Evolutionary conservation across 805 yeast genomes (phyloP).

Genomic region (Metschnikowia kofuensis): DNA sequence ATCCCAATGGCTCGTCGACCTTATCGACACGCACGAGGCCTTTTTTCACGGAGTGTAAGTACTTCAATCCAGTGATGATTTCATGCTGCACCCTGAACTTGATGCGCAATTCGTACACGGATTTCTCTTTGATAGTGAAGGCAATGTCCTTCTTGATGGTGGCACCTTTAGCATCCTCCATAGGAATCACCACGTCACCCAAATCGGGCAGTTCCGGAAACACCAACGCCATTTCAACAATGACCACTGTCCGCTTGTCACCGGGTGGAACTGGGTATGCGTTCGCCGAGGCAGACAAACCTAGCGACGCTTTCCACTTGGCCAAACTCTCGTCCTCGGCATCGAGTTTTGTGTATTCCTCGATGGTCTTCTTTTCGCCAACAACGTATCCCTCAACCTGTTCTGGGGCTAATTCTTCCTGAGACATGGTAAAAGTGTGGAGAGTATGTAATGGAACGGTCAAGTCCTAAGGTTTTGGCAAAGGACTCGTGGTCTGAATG

Average conservation of each 20-base stretch:
- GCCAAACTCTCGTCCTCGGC: slow-evolving; percentile 88
- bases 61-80: slow-evolving; percentile 85
- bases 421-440: slow-evolving; percentile 18
- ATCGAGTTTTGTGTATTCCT: slow-evolving; percentile 78
- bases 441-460: neutral
- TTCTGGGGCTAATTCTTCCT: slow-evolving; percentile 58
- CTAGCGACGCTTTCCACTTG: slow-evolving; percentile 89
- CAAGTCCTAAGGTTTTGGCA: too few relatives aligned
- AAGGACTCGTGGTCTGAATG: neutral
- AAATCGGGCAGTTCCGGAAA: slow-evolving; percentile 59
- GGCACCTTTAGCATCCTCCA: slow-evolving; percentile 57
- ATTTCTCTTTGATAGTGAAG: slow-evolving; percentile 74
- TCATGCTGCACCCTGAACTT: slow-evolving; percentile 86
- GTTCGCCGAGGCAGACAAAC: slow-evolving; percentile 55
- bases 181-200: slow-evolving; percentile 62
- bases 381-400: slow-evolving; percentile 61
- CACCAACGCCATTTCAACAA: slow-evolving; percentile 68
- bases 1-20: slow-evolving; percentile 83
- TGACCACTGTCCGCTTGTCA: slow-evolving; percentile 74
- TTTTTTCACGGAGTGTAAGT: slow-evolving; percentile 80
- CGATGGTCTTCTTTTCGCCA: slow-evolving; percentile 72
- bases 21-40: slow-evolving; percentile 86
- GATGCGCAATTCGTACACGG: slow-evolving; percentile 67
- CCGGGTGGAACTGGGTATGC: slow-evolving; percentile 65
- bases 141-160: slow-evolving; percentile 61